phyloP scores from a whole-genome alignment of 345 rosid species.

The Gossypium raimondii region DNA sequence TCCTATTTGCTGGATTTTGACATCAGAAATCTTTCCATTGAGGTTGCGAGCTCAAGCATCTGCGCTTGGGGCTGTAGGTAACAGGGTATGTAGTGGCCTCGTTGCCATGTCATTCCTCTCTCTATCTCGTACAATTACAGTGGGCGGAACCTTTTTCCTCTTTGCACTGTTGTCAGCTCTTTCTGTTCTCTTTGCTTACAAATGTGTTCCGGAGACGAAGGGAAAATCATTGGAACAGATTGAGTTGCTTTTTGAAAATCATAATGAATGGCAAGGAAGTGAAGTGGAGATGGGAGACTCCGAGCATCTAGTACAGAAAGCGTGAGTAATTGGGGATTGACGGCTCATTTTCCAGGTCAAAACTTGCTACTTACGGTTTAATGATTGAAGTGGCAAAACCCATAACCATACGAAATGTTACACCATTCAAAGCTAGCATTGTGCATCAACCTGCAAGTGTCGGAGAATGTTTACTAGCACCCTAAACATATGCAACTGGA shows the following conservation, averaged over 20 bases:
- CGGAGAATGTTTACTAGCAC: slow-evolving; percentile 1
- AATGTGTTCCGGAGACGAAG: slow-evolving; percentile 54
- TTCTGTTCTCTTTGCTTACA: slow-evolving; percentile 48
- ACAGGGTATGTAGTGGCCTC: slow-evolving; percentile 60
- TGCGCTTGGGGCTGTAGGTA: slow-evolving; percentile 63
- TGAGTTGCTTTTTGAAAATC: slow-evolving; percentile 40
- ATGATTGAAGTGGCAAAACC: background rate
- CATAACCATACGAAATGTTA: background rate
- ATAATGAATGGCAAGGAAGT: slow-evolving; percentile 28
- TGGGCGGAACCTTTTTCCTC: slow-evolving; percentile 49
- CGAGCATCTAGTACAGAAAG: slow-evolving; percentile 52
- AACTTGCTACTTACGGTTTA: background rate
- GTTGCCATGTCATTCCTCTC: slow-evolving; percentile 72
- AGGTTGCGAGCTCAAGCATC: slow-evolving; percentile 66
- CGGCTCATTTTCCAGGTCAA: background rate
- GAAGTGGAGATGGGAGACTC: slow-evolving; percentile 57
- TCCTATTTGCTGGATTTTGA: slow-evolving; percentile 66
- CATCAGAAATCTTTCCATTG: slow-evolving; percentile 64
- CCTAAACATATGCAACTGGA: background rate
- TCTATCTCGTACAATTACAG: slow-evolving; percentile 38
- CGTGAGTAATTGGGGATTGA: slow-evolving; percentile 11
- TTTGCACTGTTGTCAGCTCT: slow-evolving; percentile 48
- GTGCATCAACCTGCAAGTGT: background rate
- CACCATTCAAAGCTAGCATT: background rate
- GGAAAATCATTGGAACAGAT: slow-evolving; percentile 69